These are phyloP conservation scores for Cornus controversa DNA, from an alignment of 148 eudicot genomes.

Conservation along the genomic window DNA sequence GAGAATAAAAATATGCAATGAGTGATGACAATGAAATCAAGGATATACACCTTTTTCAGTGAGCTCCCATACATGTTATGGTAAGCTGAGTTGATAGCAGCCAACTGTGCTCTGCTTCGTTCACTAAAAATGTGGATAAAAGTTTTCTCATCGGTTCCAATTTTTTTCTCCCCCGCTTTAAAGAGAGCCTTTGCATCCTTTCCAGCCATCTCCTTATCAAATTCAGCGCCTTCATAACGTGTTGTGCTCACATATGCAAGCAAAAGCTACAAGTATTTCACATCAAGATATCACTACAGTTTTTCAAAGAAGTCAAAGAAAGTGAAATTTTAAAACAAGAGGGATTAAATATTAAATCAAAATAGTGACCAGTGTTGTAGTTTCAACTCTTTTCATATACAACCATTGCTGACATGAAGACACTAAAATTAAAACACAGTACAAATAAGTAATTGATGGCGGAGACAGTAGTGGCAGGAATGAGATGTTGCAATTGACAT, in stretches of 20 bases:
- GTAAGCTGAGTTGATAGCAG: constrained; percentile 45
- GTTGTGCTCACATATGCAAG: constrained; percentile 46
- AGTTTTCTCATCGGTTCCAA: constrained; percentile 58
- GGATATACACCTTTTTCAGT: constrained; percentile 44
- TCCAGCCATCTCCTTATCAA: constrained; percentile 38
- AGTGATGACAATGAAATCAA: not conserved
- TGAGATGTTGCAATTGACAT: too few species aligned
- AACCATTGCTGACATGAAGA: too few species aligned
- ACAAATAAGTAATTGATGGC: too few species aligned
- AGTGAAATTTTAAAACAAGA: too few species aligned
- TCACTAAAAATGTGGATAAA: constrained; percentile 50
- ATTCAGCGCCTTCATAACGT: constrained; percentile 58
- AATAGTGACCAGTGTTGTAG: too few species aligned
- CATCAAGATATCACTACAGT: not conserved
- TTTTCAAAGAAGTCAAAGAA: too few species aligned
- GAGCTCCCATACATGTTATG: constrained; percentile 39
- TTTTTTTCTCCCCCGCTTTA: constrained; percentile 62
- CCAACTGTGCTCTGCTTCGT: constrained; percentile 58
- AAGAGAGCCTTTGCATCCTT: constrained; percentile 52
- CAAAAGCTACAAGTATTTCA: constrained; percentile 45
- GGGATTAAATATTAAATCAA: too few species aligned
- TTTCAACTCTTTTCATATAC: too few species aligned
- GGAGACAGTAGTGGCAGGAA: too few species aligned
- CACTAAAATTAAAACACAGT: too few species aligned
- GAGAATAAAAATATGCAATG: not conserved